Evolutionary conservation across 2,329 filamentous ascomycete genomes (phyloP), one percentile per base, ranked within the genome.

Genomic region (Cercospora zeina): DNA sequence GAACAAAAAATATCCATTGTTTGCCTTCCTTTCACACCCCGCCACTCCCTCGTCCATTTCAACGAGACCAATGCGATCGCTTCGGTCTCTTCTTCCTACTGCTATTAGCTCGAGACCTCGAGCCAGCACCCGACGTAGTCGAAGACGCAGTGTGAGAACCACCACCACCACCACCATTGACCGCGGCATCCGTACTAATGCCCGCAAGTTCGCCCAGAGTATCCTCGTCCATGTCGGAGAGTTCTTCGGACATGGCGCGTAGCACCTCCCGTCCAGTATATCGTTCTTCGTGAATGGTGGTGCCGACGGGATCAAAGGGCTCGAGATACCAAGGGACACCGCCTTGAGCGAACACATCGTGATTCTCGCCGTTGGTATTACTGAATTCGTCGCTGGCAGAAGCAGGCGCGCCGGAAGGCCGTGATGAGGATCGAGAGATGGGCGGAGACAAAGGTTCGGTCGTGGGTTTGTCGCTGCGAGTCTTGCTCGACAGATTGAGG

Each of bases 201-300:
- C 57, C 54, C 24, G 64, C 70, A 62, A 76, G 68, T 54, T 89
- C 90, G 70, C 90, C 87, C 62, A 96, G 81, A 77, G 93, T 91
- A 56, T 96, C 92, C 67, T 97, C 93, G 70, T 96, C 93, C 73
- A 97, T 87, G 72, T 97, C 93, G 61, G 90, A 96, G 21, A 97
- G 82, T 58, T 74, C 72, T 75, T 96, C 93, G 70, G 90, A 96
- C 76, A 93, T 87, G 13, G 82, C 85, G 31, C 86, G 81, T 67
- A 86, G 79, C n/a, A 89, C 86, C 59, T 93, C 89, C 34, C 87
- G 83, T 1, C 88, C 90, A 0, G 85, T 86, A 81, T 87, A 91
- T 57, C 86, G 83, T 76, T 93, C 89, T 67, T 89, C 88, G 59
- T 90, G 81, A 9, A 93, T 85, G 0, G 89, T 93, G 0, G 91